Conservation (phyloP, 345 rosid genomes). For the Excoecaria cochinchinensis region DNA sequence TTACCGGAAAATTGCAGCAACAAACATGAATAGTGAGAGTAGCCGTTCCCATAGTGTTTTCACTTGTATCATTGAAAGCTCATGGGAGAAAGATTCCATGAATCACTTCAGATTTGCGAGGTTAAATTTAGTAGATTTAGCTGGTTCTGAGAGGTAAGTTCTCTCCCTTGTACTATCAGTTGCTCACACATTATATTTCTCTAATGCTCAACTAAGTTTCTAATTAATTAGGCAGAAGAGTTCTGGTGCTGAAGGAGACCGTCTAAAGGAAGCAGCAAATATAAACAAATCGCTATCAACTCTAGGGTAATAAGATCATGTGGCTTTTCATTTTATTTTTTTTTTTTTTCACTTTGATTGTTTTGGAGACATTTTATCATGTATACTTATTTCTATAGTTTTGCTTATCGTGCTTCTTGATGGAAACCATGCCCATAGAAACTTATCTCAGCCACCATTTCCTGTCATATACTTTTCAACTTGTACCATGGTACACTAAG, state of each 20-base stretch:
- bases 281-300: slow-evolving; percentile 92
- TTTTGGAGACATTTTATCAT: slow-evolving; percentile 10
- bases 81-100: slow-evolving; percentile 84
- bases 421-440: background rate
- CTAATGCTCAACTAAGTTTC: slow-evolving; percentile 19
- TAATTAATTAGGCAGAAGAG: slow-evolving; percentile 72
- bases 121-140: slow-evolving; percentile 91
- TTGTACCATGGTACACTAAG: background rate
- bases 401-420: background rate
- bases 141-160: slow-evolving; percentile 94
- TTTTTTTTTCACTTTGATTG: slow-evolving; percentile 13
- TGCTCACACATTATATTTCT: slow-evolving; percentile 18
- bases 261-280: slow-evolving; percentile 95
- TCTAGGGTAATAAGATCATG: slow-evolving; percentile 62
- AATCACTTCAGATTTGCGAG: slow-evolving; percentile 81
- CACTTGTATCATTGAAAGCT: slow-evolving; percentile 89
- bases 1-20: slow-evolving; percentile 85
- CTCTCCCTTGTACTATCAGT: slow-evolving; percentile 3
- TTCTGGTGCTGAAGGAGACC: slow-evolving; percentile 97
- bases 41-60: slow-evolving; percentile 97
- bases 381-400: background rate
- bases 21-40: slow-evolving; percentile 92
- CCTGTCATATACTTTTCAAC: background rate
- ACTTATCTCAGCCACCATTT: background rate
- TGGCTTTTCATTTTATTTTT: slow-evolving; percentile 10